Base-by-base conservation (phyloP, 495 filamentous ascomycete species). In the Jackrogersella multiformis region DNA sequence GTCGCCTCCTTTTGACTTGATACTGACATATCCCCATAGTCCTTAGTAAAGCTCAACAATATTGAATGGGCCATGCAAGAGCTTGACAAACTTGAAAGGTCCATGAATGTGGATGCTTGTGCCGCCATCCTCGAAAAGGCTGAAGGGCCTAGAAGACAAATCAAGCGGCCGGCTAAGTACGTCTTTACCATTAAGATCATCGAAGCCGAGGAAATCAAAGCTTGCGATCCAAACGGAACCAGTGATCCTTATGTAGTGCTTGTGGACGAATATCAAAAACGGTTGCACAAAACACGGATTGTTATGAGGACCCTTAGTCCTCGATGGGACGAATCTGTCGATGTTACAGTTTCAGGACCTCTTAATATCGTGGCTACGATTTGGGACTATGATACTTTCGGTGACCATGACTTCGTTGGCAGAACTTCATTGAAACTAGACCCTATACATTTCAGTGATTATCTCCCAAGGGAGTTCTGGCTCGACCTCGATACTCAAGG, bases 141-240 rank as follows among this genome's bases (percentile, higher is more conserved):
- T 64, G 81, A 84, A 18, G 83, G 82, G n/a, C 78, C 77, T 15
- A 73, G 74, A 16, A 80, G 71, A 49, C 81, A 77, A 55, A 80
- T 85, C 20, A 87, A 87, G 71, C 88, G 84, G 67, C 81, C 84
- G 24, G 89, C 87, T 26, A 95, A 94, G 58, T 97, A 96, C 73
- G 92, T 98, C 48, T 99, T 99, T 76, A 98, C 96, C 1, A 94
- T 98, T 77, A 99, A 99, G 81, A 92, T 99, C 49, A 93, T 99
- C 26, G 96, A 99, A 72, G 96, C 91, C n/a, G 96, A 99, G 77
- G 96, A 98, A 69, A 78, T 99, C 65, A 98, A 97, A 75, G 93
- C 96, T 13, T 98, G 96, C 72, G 96, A 99, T 78, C 91, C 96
- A 62, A 93, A 90, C 69, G 96, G 96, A 54, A 85, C 88, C 59